Base-by-base conservation (phyloP, 2,329 filamentous ascomycete species). In the Botryosphaeria dothidea region DNA sequence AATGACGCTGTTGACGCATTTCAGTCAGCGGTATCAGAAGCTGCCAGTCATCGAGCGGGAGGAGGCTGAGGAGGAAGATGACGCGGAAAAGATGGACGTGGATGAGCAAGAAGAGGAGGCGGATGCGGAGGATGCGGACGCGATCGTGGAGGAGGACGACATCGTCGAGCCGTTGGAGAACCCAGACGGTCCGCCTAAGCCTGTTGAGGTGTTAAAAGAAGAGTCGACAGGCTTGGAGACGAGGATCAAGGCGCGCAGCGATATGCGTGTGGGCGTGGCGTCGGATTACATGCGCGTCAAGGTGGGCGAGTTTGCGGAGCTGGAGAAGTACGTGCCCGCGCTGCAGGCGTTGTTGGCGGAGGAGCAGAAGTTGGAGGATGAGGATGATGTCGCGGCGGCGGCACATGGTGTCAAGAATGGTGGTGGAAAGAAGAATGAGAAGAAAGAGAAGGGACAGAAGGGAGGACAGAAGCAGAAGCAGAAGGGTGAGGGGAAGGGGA, bases 21-120 rank as follows among this genome's bases (percentile, higher is more conserved):
- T 99, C 79, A 93, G 90, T 64, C 95, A 99, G 80, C 85, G 95
- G 7, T 99, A 99, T 77, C 90, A 92, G 71, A 94, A 94, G 78
- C 82, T 87, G 36, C 88, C 85, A 1, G 80, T 83, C 2, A 76
- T 86, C 3, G 81, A 85, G 57, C 71, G 73, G 1, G 70, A 75
- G 11, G 71, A 71, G 13, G 67, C 45, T 2, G 71, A 72, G 21
- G 71, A 68, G 29, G 74, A 75, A n/a, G 65, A 69, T n/a, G 71
- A 71, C 46, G 64, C 41, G 1, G 65, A 65, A 3, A 72, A 73
- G 67, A 78, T 71, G 36, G 71, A 69, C 11, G 67, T 65, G 62
- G 67, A 71, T 61, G 60, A 70, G 62, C 57, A 57, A 34, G 68
- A 69, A 13, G 66, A 57, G n/a, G 67, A 38, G 65, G 69, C n/a